phyloP scores from a whole-genome alignment of 345 rosid genomes.

The Angophora floribunda region DNA sequence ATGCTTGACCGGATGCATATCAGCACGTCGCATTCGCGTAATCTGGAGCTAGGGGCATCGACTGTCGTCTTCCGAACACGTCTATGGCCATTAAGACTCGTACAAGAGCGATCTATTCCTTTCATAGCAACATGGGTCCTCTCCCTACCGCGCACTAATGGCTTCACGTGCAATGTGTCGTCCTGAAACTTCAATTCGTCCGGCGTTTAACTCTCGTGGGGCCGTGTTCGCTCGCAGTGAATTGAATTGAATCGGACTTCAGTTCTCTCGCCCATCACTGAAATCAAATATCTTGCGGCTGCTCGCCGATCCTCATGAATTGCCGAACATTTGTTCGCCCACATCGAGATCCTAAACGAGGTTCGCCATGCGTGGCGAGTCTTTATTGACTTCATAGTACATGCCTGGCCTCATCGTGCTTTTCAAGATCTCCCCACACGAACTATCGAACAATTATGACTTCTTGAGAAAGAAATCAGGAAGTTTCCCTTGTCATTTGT shows the following conservation, averaged over 20 bases:
- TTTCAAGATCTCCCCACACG: not conserved
- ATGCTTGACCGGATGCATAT: not conserved
- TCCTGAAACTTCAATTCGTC: not conserved
- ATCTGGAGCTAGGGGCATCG: not conserved
- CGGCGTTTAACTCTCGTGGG: not conserved
- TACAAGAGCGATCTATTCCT: not conserved
- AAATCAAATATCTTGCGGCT: not conserved
- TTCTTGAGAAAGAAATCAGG: not conserved
- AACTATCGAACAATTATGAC: not conserved
- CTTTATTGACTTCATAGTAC: not conserved
- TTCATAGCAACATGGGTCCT: not conserved
- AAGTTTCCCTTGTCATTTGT: not conserved
- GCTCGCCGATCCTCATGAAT: not conserved
- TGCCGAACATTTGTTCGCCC: not conserved
- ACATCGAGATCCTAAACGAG: not conserved
- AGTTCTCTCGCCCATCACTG: not conserved
- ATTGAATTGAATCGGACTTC: not conserved
- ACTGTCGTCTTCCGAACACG: not conserved
- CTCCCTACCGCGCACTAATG: not conserved
- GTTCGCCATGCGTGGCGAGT: not conserved
- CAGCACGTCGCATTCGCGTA: not conserved
- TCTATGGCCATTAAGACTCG: not conserved
- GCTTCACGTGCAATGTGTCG: not conserved
- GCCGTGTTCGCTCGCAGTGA: not conserved
- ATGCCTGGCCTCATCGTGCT: not conserved